Evolutionary conservation across 805 yeast genomes (phyloP).

Genomic region (Starmerella scarabaei): DNA sequence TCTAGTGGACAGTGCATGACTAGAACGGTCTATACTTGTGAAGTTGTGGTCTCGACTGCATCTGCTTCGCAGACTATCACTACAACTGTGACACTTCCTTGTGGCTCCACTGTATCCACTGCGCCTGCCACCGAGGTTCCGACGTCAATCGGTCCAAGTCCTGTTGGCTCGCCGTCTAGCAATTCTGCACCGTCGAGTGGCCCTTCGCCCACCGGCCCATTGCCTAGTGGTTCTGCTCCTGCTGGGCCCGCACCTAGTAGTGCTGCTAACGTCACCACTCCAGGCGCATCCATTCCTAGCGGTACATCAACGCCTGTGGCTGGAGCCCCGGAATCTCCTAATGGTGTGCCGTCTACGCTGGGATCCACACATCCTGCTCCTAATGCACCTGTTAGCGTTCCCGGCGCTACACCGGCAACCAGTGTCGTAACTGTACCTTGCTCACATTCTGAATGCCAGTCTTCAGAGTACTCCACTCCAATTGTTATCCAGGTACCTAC

Average conservation of each 20-base stretch:
- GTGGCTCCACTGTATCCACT: too few species aligned
- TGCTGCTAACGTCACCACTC: not conserved
- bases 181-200: not conserved
- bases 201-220: not conserved
- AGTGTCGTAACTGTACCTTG: slow-evolving; percentile 7
- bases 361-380: too few species aligned
- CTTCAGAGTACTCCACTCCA: slow-evolving; percentile 2
- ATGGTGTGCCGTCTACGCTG: too few species aligned
- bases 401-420: not conserved
- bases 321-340: not conserved
- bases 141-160: too few species aligned
- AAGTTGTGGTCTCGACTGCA: too few species aligned
- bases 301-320: not conserved
- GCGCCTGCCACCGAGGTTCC: not conserved
- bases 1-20: too few species aligned
- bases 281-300: not conserved
- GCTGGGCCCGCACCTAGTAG: not conserved
- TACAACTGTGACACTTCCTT: too few species aligned
- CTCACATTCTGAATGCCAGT: slow-evolving; percentile 5
- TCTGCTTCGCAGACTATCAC: too few species aligned
- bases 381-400: not conserved
- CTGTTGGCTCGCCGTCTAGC: too few species aligned
- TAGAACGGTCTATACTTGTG: too few species aligned
- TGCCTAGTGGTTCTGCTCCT: not conserved
- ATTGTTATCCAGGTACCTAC: slow-evolving; percentile 5